These are phyloP conservation scores for Claviceps sp. DNA, from an alignment of 2,329 filamentous ascomycete species.

Conservation along the genomic window DNA sequence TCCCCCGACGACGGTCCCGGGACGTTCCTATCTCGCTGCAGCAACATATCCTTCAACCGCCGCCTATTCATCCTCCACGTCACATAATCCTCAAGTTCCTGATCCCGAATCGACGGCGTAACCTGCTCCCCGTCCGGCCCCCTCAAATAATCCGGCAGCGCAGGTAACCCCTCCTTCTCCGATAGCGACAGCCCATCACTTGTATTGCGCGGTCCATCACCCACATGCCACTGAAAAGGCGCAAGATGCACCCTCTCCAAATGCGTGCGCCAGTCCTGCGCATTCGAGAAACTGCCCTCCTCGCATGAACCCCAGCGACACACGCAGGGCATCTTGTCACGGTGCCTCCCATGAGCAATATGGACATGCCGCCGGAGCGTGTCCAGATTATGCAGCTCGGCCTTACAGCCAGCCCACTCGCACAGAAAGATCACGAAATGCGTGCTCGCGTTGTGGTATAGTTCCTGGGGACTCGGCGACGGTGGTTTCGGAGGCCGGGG, in stretches of 20 bases:
- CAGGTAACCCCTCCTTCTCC: not conserved
- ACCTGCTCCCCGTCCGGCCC: slow-evolving; percentile 40
- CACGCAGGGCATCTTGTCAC: not conserved
- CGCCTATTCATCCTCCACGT: slow-evolving; percentile 31
- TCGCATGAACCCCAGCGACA: slow-evolving; percentile 23
- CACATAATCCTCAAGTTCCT: slow-evolving; percentile 34
- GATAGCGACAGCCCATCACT: slow-evolving; percentile 2
- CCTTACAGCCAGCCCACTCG: slow-evolving; percentile 45
- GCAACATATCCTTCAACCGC: slow-evolving; percentile 29
- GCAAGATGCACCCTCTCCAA: slow-evolving; percentile 40
- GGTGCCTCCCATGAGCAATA: slow-evolving; percentile 30
- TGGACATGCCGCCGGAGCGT: slow-evolving; percentile 42
- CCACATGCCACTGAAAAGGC: slow-evolving; percentile 42
- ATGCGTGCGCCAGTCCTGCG: slow-evolving; percentile 31
- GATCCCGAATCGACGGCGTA: slow-evolving; percentile 41
- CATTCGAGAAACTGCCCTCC: slow-evolving; percentile 1
- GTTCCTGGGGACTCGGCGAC: slow-evolving; percentile 24
- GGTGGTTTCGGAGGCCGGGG: slow-evolving; percentile 28
- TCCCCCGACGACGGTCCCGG: slow-evolving; percentile 11
- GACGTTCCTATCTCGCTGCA: slow-evolving; percentile 32
- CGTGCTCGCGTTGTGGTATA: slow-evolving; percentile 28
- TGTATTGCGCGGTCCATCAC: slow-evolving; percentile 41
- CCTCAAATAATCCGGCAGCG: slow-evolving; percentile 35
- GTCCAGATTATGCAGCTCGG: slow-evolving; percentile 48
- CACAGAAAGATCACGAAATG: slow-evolving; percentile 41